These are phyloP conservation scores for Nakazawaea populi DNA, from an alignment of 805 yeast genomes.

Conservation along the genomic window DNA sequence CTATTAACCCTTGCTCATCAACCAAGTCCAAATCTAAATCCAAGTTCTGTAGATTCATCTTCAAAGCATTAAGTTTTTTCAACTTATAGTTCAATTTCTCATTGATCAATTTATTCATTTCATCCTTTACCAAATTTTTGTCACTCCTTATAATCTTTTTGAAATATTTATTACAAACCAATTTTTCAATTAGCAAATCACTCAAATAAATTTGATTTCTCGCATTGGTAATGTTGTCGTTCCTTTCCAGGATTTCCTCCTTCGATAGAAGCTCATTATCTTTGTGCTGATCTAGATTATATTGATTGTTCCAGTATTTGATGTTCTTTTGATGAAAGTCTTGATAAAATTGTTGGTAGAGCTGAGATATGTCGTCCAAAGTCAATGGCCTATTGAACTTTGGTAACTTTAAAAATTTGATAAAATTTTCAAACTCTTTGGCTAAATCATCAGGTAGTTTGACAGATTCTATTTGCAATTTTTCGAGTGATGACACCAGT, in stretches of 20 bases:
- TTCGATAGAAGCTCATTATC: conserved; percentile 9
- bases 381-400: conserved; percentile 29
- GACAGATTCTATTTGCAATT: conserved; percentile 5
- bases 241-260: conserved; percentile 7
- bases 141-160: conserved; percentile 26
- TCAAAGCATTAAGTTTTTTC: conserved; percentile 18
- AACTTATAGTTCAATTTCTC: conserved; percentile 21
- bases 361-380: conserved; percentile 26
- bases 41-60: conserved; percentile 19
- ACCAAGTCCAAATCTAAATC: conserved; percentile 23
- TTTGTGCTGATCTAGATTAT: conserved; percentile 1
- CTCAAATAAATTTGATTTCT: conserved; percentile 17
- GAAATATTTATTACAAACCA: conserved; percentile 27
- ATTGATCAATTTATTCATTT: conserved; percentile 21
- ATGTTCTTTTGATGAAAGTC: conserved; percentile 19
- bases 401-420: conserved; percentile 27
- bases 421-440: conserved; percentile 20
- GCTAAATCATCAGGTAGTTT: conserved; percentile 22
- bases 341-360: conserved; percentile 27
- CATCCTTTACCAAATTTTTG: conserved; percentile 23
- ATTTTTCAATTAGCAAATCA: conserved; percentile 24
- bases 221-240: conserved; percentile 5
- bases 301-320: conserved; percentile 15
- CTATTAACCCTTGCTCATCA: conserved; percentile 19
- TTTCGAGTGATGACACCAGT: neutral